Evolutionary conservation across 2,329 filamentous ascomycete species (phyloP).

Genomic region (Aspergillus pseudotamarii): DNA sequence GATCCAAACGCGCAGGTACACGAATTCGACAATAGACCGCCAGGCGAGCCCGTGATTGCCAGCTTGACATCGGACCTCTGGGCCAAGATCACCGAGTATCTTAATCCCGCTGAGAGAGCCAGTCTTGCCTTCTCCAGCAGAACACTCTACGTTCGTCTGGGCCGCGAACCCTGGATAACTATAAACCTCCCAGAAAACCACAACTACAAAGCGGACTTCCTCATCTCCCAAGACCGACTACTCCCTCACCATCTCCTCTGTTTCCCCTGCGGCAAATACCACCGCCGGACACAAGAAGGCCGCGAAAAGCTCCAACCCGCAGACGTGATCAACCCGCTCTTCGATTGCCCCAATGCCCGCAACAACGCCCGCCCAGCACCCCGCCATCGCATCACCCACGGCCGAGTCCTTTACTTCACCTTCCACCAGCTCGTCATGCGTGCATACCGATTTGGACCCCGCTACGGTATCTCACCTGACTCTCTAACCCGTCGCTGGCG

Average conservation of each 20-base stretch:
- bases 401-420: constrained; percentile 58
- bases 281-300: constrained; percentile 56
- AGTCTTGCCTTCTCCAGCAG: constrained; percentile 54
- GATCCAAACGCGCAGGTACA: constrained; percentile 14
- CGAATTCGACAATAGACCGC: constrained; percentile 28
- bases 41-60: constrained; percentile 47
- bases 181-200: constrained; percentile 49
- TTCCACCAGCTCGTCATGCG: constrained; percentile 62
- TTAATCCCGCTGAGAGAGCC: constrained; percentile 52
- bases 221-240: constrained; percentile 53
- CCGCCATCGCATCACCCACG: constrained; percentile 57
- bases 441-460: constrained; percentile 49
- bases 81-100: constrained; percentile 45
- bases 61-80: constrained; percentile 52
- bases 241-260: constrained; percentile 62
- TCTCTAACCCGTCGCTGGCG: constrained; percentile 58
- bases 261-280: constrained; percentile 60
- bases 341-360: constrained; percentile 56
- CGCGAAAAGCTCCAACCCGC: constrained; percentile 57
- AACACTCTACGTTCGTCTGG: constrained; percentile 49
- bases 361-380: constrained; percentile 53
- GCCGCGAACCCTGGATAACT: constrained; percentile 41
- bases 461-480: constrained; percentile 52
- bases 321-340: constrained; percentile 59
- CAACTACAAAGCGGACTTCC: constrained; percentile 53